A percentile compares a stretch with the other conserved stretches of the same genome.
phyloP scores from a whole-genome alignment of 179 eudicot genomes.

The Patellifolia procumbens region DNA sequence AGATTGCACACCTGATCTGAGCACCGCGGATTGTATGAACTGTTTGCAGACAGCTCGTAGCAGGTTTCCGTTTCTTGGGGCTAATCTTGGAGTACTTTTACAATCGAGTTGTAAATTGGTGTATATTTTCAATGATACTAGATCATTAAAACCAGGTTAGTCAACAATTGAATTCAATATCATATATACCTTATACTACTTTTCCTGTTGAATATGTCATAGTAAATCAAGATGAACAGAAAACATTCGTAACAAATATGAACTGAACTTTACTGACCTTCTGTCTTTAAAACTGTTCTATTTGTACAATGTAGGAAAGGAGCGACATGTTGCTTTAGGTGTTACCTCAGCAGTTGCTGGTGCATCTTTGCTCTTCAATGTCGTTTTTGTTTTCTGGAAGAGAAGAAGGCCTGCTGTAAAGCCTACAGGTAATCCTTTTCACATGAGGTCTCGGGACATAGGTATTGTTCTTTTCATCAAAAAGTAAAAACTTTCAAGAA shows the following conservation, averaged over 20 bases:
- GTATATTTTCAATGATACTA: background rate
- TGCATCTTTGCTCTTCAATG: background rate
- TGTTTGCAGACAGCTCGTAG: background rate
- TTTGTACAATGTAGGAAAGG: background rate
- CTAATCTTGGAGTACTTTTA: background rate
- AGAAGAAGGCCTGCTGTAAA: background rate
- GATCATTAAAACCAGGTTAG: background rate
- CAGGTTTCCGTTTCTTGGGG: background rate
- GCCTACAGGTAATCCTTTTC: background rate
- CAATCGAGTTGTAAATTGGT: background rate
- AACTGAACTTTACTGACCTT: no score
- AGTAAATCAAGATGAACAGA: no score
- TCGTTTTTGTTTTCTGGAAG: background rate
- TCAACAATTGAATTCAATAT: background rate
- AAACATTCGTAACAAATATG: no score
- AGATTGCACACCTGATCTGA: slow-evolving; percentile 3
- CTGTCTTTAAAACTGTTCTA: no score
- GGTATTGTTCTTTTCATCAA: no score
- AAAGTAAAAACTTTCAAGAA: background rate
- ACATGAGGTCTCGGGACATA: background rate
- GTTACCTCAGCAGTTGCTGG: background rate
- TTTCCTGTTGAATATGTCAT: no score
- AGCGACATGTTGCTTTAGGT: background rate
- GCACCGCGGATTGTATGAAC: background rate
- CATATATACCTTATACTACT: background rate